phyloP scores from a whole-genome alignment of 306 rosid genomes.

The Cucurbita pepo region DNA sequence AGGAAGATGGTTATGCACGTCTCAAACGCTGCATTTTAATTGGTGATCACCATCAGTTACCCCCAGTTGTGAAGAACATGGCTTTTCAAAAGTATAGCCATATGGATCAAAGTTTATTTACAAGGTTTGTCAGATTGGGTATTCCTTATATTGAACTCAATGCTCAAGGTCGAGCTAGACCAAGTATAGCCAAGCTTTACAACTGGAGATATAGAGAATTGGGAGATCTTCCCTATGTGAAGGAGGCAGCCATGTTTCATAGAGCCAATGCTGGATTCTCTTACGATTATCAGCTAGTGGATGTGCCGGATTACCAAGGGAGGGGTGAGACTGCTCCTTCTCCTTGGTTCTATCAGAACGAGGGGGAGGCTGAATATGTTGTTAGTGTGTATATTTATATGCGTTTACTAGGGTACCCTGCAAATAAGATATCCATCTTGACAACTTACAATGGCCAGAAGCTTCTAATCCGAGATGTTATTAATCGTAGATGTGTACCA shows the following conservation, averaged over 20 bases:
- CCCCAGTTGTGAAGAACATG: conserved; percentile 98
- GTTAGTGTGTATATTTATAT: conserved; percentile 90
- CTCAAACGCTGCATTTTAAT: conserved; percentile 93
- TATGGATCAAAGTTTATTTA: conserved; percentile 94
- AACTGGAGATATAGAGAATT: conserved; percentile 95
- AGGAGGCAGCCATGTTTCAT: conserved; percentile 39
- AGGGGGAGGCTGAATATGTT: conserved; percentile 89
- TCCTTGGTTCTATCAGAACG: conserved; percentile 97
- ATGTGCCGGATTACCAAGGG: conserved; percentile 84
- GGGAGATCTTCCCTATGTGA: conserved; percentile 83
- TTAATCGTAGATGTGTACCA: conserved; percentile 78
- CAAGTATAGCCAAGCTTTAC: conserved; percentile 80
- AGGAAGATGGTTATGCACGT: conserved; percentile 96
- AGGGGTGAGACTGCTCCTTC: conserved; percentile 93
- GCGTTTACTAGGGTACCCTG: conserved; percentile 92
- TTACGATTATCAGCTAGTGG: conserved; percentile 85
- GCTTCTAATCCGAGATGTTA: conserved; percentile 89
- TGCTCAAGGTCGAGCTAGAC: conserved; percentile 99
- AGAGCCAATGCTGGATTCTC: conserved; percentile 94
- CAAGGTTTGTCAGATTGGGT: conserved; percentile 92
- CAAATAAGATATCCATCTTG: conserved; percentile 90
- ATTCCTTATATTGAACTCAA: conserved; percentile 96
- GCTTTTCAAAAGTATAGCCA: conserved; percentile 98
- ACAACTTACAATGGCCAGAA: conserved; percentile 99
- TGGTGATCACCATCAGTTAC: conserved; percentile 98